Conservation (phyloP, 768 basidiomycete species). For the Termitomyces sp. region DNA sequence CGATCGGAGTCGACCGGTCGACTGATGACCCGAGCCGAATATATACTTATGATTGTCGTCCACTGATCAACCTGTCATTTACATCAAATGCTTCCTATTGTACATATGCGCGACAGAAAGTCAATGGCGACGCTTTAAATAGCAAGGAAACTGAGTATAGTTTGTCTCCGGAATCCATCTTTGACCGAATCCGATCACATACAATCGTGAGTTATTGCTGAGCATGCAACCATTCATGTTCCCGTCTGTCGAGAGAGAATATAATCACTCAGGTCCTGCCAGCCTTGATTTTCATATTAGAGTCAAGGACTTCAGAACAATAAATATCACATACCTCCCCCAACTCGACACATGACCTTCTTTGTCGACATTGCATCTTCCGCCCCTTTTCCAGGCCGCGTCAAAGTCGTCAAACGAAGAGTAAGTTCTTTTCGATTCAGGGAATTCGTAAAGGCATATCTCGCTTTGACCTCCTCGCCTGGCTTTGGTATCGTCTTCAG, state of each 20-base stretch:
- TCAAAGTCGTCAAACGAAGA: constrained; percentile 75
- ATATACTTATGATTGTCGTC: neutral
- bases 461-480: constrained; percentile 77
- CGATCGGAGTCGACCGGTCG: neutral
- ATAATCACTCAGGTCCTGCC: constrained; percentile 77
- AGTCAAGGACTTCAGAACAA: neutral
- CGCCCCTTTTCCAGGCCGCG: constrained; percentile 48
- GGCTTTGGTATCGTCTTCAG: constrained; percentile 58
- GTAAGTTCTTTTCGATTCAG: constrained; percentile 71
- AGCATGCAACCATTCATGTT: constrained; percentile 28
- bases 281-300: constrained; percentile 38
- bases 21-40: constrained; percentile 3
- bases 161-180: neutral
- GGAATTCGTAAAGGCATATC: constrained; percentile 76
- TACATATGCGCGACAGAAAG: constrained; percentile 15
- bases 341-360: constrained; percentile 91
- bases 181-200: neutral
- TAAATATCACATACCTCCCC: constrained; percentile 56
- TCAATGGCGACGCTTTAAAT: constrained; percentile 17
- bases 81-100: neutral
- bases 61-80: too few species aligned
- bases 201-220: constrained; percentile 1
- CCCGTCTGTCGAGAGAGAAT: constrained; percentile 74
- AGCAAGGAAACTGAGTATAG: constrained; percentile 6
- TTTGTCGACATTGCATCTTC: constrained; percentile 49